Evolutionary conservation across 1,139 yeast species (phyloP).

Genomic region (Kazachstania sp.): DNA sequence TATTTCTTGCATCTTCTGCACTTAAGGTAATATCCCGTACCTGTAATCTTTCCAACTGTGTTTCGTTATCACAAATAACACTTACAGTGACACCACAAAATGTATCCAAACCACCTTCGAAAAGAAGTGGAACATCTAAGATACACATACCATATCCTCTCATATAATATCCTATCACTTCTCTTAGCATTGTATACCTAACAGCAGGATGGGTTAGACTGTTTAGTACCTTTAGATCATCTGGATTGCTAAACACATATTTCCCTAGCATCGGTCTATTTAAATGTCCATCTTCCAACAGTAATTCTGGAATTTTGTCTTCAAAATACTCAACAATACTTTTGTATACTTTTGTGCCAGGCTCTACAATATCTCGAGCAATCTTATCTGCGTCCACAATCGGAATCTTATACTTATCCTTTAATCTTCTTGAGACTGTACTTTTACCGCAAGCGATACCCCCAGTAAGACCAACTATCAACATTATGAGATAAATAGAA

Average conservation of each 20-base stretch:
- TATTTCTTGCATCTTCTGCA: conserved; percentile 55
- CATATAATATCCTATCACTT: conserved; percentile 51
- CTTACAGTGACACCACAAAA: conserved; percentile 68
- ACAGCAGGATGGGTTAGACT: conserved; percentile 87
- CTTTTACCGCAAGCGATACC: conserved; percentile 96
- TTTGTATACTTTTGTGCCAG: conserved; percentile 64
- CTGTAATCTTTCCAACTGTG: conserved; percentile 56
- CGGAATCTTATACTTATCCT: conserved; percentile 44
- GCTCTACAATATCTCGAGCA: conserved; percentile 77
- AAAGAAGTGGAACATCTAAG: conserved; percentile 82
- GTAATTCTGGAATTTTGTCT: conserved; percentile 45
- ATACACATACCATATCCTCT: conserved; percentile 48
- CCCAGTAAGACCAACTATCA: conserved; percentile 88
- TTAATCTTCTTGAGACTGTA: conserved; percentile 62
- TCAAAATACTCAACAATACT: conserved; percentile 55
- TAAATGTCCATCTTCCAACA: conserved; percentile 44
- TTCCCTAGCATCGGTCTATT: conserved; percentile 71
- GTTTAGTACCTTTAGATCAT: conserved; percentile 52
- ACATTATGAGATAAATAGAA: conserved; percentile 41
- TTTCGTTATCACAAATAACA: conserved; percentile 47
- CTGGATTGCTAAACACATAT: conserved; percentile 63
- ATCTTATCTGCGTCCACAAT: conserved; percentile 85
- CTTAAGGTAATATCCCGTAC: conserved; percentile 61
- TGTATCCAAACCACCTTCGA: conserved; percentile 64
- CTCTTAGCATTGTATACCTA: conserved; percentile 53